phyloP scores from a whole-genome alignment of 2,329 filamentous ascomycete genomes.

The Pseudocercospora crystallina region DNA sequence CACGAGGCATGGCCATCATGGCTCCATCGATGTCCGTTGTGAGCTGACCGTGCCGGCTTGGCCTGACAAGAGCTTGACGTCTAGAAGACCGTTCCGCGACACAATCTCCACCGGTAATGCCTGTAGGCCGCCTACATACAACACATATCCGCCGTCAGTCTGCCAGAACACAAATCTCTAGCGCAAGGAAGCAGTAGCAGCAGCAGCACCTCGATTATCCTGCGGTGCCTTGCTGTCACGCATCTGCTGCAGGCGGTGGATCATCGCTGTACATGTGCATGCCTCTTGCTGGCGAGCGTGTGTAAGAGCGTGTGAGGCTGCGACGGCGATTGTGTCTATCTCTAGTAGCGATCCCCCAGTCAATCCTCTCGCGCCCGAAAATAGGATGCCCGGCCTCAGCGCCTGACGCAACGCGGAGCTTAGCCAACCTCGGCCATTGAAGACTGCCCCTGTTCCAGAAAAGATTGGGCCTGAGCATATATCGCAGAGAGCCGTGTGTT shows the following conservation, averaged over 20 bases:
- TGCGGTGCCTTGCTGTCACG: conserved; percentile 3
- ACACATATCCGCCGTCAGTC: too few species aligned
- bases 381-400: conserved; percentile 3
- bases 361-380: background rate
- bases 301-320: background rate
- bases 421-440: background rate
- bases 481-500: too few species aligned
- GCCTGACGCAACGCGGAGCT: conserved; percentile 5
- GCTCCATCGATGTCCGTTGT: background rate
- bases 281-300: too few species aligned
- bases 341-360: background rate
- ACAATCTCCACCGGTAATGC: too few species aligned
- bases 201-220: background rate
- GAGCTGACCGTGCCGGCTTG: conserved; percentile 6
- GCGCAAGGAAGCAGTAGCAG: too few species aligned
- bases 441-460: conserved; percentile 7
- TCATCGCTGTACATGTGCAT: background rate
- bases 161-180: too few species aligned
- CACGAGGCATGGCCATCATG: conserved; percentile 12
- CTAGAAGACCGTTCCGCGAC: background rate
- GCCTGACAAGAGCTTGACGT: background rate
- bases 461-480: background rate
- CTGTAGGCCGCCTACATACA: too few species aligned
- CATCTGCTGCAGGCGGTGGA: background rate
- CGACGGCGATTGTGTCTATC: background rate